Base-by-base conservation (phyloP, 768 basidiomycete species). In the Tricholoma saponaceum region DNA sequence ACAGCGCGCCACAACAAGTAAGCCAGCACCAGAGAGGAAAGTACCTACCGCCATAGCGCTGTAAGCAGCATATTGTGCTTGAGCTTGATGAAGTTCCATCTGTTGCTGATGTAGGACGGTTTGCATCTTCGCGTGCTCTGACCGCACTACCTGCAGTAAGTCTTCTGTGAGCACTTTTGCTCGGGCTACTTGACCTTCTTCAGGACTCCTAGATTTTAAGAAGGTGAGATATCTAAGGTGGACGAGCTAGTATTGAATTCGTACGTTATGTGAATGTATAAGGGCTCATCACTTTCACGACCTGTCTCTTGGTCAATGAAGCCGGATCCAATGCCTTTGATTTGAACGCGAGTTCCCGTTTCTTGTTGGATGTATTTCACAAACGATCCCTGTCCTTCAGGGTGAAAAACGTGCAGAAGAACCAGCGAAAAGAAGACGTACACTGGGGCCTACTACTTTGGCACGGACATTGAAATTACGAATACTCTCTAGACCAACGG, bases 331-430 rank as follows among this genome's bases (percentile, higher is more conserved):
- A 86, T 65, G 18, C 96, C 96, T 72, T 98, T 98, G 64, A 99
- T 97, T 70, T 99, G 96, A 8, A 99, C 96, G 58, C 96, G 83
- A 5, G 95, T 96, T 26, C 88, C 87, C 0, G 96, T 99, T 72
- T 99, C 96, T 64, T 89, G 83, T 72, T 99, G 96, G 51, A 98
- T 98, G 69, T 95, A 95, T 74, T 99, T 99, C 63, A 99, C 96
- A 67, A 98, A 99, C 62, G 93, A 87, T 62, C 95, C 95, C 90
- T 92, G 35, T 4, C 23, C 22, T 14, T 2, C 7, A 20, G 33
- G 13, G 30, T 54, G 13, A 30, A 22, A 23, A 26, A 28, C 35
- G 22, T 8, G 18, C 50, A 18, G 51, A 50, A 3, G 52, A n/a
- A 13, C 7, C 23, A 20, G 6, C 4, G 33, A 20, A 30, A 4